These are phyloP conservation scores for Tulasnella sp. DNA, from an alignment of 768 basidiomycete genomes.

Conservation along the genomic window DNA sequence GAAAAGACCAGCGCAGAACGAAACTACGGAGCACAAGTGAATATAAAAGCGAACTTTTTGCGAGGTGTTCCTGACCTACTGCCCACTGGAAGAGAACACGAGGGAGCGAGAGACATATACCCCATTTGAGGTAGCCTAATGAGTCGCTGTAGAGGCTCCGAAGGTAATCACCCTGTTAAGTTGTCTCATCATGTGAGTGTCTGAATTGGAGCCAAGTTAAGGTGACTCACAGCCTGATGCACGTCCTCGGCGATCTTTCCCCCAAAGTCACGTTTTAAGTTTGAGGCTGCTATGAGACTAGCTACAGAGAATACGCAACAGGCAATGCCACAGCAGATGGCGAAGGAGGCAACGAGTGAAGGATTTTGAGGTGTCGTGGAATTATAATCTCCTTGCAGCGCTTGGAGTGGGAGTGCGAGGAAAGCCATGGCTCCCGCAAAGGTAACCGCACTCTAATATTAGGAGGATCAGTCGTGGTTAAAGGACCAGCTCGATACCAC, in stretches of 20 bases:
- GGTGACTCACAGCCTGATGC: neutral
- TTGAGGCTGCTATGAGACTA: neutral
- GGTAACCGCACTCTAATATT: neutral
- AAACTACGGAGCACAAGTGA: neutral
- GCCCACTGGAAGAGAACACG: constrained; percentile 8
- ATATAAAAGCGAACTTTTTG: neutral
- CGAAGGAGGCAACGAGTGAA: neutral
- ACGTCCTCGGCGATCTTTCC: neutral
- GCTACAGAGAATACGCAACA: neutral
- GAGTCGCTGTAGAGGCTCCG: neutral
- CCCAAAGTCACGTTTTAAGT: constrained; percentile 1
- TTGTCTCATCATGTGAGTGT: neutral
- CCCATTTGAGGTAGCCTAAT: neutral
- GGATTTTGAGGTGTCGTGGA: neutral
- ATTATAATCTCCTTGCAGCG: neutral
- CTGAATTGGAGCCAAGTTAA: neutral
- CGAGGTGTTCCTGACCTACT: neutral
- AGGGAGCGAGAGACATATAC: neutral
- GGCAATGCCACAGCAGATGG: neutral
- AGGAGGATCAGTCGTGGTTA: neutral
- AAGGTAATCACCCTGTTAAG: neutral
- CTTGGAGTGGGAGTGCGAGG: neutral
- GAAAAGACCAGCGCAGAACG: neutral
- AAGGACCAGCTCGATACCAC: neutral
- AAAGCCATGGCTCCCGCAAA: neutral